Conservation (phyloP, 1,139 yeast species). For the Yamadazyma buinensis region DNA sequence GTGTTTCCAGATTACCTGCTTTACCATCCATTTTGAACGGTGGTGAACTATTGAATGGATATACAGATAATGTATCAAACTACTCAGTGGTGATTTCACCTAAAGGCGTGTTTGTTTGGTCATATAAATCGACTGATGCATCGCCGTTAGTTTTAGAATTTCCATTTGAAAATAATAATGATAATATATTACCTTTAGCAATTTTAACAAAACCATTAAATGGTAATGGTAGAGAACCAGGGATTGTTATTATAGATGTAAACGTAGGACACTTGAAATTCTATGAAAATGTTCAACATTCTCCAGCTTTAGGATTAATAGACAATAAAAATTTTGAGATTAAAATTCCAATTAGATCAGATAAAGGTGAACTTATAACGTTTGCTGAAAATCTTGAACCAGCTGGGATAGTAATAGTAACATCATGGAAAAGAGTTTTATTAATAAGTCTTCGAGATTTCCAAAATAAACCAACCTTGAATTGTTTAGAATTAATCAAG, state of each 20-base stretch:
- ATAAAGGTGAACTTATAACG: constrained; percentile 54
- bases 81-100: constrained; percentile 54
- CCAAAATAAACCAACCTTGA: constrained; percentile 57
- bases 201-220: constrained; percentile 64
- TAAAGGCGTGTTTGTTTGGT: constrained; percentile 63
- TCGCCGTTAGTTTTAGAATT: constrained; percentile 56
- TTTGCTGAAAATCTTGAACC: constrained; percentile 66
- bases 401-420: constrained; percentile 68
- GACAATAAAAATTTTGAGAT: constrained; percentile 38
- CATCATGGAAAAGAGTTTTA: constrained; percentile 66
- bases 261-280: constrained; percentile 54
- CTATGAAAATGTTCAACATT: constrained; percentile 66
- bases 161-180: constrained; percentile 23
- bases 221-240: constrained; percentile 59
- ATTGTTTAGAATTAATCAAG: constrained; percentile 30
- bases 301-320: constrained; percentile 63
- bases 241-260: constrained; percentile 58
- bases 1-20: constrained; percentile 60
- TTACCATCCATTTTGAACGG: constrained; percentile 41
- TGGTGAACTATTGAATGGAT: constrained; percentile 35
- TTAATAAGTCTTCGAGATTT: constrained; percentile 64
- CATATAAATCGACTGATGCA: constrained; percentile 56
- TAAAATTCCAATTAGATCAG: constrained; percentile 31
- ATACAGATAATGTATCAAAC: constrained; percentile 50
- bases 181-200: constrained; percentile 44